Base-by-base conservation (phyloP, 805 yeast genomes). In the Kregervanrija pseudodelftensis region DNA sequence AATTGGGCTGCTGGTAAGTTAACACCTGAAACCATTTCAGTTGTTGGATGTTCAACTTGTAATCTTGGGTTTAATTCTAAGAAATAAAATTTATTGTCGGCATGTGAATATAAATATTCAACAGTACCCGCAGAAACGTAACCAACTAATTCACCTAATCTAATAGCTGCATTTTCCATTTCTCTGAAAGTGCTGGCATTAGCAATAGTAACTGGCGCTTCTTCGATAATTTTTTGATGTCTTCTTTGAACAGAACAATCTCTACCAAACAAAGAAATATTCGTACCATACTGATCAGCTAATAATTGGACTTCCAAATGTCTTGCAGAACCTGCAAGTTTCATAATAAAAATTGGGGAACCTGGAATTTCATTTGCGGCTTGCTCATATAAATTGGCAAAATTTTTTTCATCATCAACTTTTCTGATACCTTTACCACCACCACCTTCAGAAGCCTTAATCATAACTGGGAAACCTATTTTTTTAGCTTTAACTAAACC, bases 361-460 rank as follows among this genome's bases (percentile, higher is more conserved):
- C 99, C 99, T 28, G 99, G 99, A 43, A 93, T 91, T 72, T 93
- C 99, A 57, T 85, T 85, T 43, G 95, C 87, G 39, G 97, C 99
- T 72, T 93, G 99, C 55, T 82, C 80, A 64, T 91, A 93, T 51
- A 85, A 68, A 28, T 86, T 51, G 36, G 73, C 59, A 54, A 93
- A 93, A 58, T 89, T 85, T 51, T 79, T 81, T 65, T 85, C 96
- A 51, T 73, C 64, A 46, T 86, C 95, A 52, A 89, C 98, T 69
- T 89, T 89, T 73, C 99, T 84, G 66, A 93, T 93, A 78, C 99
- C 99, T 71, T 93, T 93, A 74, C 99, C 99, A 72, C 99, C 99
- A 69, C 99, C 99, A 74, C 99, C 99, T 80, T 93, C 99, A 47
- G 97, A 89, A 41, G 99, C 99, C 69, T 93, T 93, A 63, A 93